Evolutionary conservation across 768 basidiomycete genomes (phyloP), one percentile per base, ranked within the genome.

Genomic region (Megacollybia marginata): DNA sequence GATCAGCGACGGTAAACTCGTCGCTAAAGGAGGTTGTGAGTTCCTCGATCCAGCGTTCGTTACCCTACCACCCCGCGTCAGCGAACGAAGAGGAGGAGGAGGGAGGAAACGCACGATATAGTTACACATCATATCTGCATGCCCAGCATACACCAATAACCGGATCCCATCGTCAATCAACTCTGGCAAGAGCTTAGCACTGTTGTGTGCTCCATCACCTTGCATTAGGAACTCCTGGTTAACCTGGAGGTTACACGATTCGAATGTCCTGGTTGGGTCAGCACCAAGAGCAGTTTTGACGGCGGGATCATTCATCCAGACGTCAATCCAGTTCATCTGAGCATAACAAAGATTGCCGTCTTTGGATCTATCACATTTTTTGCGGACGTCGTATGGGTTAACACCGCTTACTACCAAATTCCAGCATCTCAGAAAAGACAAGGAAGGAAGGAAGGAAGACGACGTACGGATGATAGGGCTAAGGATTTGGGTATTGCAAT

Each of bases 61-160:
- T 88, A 28, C 90, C 90, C 82, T 82, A 18, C 9, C 11, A 47
- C 31, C 38, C 15, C 48, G 23, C 16, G 52, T 20, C 23, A 11
- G 33, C 15, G 20, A 60, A 36, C 20, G 31, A 42, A n/a, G 9
- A 9, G 48, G 48, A 15, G 15, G 38, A 33, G 16, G 47, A 47
- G 1, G 16, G 31, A 49, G 13, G 42, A 51, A 6, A 61, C 76
- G 52, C 54, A 80, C 85, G 23, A 88, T 76, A 58, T 76, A 88
- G 67, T 93, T 92, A 73, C 92, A 94, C 86, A 90, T 86, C 73
- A 83, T 80, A 64, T 93, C 91, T 58, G 88, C 87, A 55, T 87
- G 85, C 16, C 88, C 93, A 52, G 93, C 92, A 60, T 96, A 98
- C 40, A 97, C 82, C 31, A 97, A 69, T 42, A 99, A 67, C 48